A percentile compares a stretch with the other conserved stretches of the same genome.
Conservation (phyloP, 768 basidiomycete species). For the Rhodotorula sphaerocarpa region DNA sequence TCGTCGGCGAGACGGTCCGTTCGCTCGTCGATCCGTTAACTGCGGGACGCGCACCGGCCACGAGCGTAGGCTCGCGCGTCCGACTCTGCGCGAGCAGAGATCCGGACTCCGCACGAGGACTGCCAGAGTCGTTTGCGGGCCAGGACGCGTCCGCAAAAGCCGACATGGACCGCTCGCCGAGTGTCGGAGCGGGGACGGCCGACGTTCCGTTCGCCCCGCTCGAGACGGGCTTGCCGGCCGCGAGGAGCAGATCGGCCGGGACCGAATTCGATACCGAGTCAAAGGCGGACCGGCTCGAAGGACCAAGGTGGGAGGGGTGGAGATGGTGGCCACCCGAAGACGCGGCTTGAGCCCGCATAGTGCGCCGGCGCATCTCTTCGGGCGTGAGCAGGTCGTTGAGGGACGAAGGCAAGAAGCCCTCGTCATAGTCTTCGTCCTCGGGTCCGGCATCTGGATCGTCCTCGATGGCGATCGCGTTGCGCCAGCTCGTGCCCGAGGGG, state of each 20-base stretch:
- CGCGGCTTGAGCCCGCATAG: slow-evolving; percentile 43
- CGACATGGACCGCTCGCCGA: slow-evolving; percentile 5
- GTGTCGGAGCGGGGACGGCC: neutral
- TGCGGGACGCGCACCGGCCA: neutral
- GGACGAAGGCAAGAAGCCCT: slow-evolving; percentile 67
- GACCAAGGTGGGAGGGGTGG: neutral
- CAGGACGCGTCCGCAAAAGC: neutral
- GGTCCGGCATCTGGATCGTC: slow-evolving; percentile 24
- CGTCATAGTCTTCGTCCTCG: slow-evolving; percentile 25
- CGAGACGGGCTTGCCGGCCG: neutral
- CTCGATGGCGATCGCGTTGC: slow-evolving; percentile 32
- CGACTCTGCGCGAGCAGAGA: slow-evolving; percentile 18
- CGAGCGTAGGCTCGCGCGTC: neutral
- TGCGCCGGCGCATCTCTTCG: slow-evolving; percentile 70
- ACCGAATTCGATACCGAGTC: slow-evolving; percentile 29
- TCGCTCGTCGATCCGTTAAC: neutral
- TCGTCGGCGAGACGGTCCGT: neutral
- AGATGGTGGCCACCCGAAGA: neutral
- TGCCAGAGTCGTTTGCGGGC: neutral
- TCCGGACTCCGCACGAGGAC: neutral
- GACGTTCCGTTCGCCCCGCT: slow-evolving; percentile 31
- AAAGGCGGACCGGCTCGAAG: slow-evolving; percentile 12
- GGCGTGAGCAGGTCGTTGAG: slow-evolving; percentile 83
- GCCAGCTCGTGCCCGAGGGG: neutral
- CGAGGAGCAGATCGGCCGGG: slow-evolving; percentile 48